Conservation (phyloP, 352 stramenopile genomes). For the Globisporangium spinosum region DNA sequence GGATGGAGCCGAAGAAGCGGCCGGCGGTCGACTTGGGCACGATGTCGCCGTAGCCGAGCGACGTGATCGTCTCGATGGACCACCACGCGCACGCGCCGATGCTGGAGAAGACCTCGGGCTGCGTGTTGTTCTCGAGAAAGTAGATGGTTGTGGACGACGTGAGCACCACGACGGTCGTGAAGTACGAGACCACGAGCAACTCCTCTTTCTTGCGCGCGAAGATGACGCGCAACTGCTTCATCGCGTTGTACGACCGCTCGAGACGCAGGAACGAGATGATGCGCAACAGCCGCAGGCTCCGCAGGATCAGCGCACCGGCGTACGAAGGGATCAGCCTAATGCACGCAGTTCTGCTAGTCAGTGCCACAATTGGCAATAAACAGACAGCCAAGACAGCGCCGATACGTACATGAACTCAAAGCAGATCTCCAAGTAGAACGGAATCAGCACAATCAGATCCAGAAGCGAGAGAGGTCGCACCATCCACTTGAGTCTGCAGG, state of each 20-base stretch:
- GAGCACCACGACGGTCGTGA: constrained; percentile 50
- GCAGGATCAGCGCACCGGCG: constrained; percentile 41
- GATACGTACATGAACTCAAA: constrained; percentile 39
- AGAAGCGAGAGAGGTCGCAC: constrained; percentile 49
- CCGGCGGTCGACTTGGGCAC: constrained; percentile 44
- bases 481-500: constrained; percentile 53
- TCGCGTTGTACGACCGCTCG: constrained; percentile 58
- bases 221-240: constrained; percentile 51
- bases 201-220: constrained; percentile 62
- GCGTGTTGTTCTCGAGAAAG: constrained; percentile 51
- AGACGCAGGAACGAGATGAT: constrained; percentile 57
- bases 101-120: constrained; percentile 47
- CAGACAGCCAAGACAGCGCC: too few relatives aligned
- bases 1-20: constrained; percentile 33
- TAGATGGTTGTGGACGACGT: constrained; percentile 61
- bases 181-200: constrained; percentile 54
- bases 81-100: constrained; percentile 54
- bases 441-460: constrained; percentile 46
- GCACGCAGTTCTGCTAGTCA: not conserved
- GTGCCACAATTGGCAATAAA: not conserved
- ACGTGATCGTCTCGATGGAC: constrained; percentile 64
- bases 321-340: constrained; percentile 28
- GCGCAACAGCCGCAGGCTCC: constrained; percentile 51
- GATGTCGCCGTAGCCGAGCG: constrained; percentile 60
- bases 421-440: constrained; percentile 59